phyloP scores from a whole-genome alignment of 345 rosid genomes.

The Boechera divaricarpa region DNA sequence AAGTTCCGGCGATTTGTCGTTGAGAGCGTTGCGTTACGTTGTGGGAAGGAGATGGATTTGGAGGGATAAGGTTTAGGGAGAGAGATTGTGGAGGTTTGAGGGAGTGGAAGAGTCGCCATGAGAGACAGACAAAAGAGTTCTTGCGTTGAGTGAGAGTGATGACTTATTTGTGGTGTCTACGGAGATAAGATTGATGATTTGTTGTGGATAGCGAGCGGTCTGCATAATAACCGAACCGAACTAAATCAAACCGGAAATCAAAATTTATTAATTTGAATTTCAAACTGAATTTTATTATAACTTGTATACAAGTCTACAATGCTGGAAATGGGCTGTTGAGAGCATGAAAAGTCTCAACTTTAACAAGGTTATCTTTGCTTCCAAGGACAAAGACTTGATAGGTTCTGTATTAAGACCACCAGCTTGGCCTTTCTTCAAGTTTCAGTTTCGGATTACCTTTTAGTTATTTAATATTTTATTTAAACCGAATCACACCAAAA shows the following conservation, averaged over 20 bases:
- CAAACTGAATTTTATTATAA: no score
- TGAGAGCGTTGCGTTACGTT: slow-evolving; percentile 31
- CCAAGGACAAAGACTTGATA: no score
- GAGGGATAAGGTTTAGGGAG: slow-evolving; percentile 51
- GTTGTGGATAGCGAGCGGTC: not conserved
- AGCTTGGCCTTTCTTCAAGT: no score
- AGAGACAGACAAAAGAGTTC: slow-evolving; percentile 25
- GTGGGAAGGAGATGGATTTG: slow-evolving; percentile 39
- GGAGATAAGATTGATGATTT: slow-evolving; percentile 26
- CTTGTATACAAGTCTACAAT: no score
- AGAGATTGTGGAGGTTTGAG: slow-evolving; percentile 53
- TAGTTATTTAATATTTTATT: no score
- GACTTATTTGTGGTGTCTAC: slow-evolving; percentile 23
- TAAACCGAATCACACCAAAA: no score
- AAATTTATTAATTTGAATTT: no score
- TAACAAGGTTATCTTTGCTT: no score
- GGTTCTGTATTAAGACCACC: no score
- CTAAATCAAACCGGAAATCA: not conserved
- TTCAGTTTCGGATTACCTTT: no score
- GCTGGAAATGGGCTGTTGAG: no score
- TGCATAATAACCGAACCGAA: not conserved
- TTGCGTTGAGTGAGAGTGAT: slow-evolving; percentile 22
- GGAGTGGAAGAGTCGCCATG: slow-evolving; percentile 70
- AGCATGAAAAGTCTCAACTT: no score
- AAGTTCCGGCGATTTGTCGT: not conserved